Percentiles rank a stretch among this genome's conserved stretches.
These are phyloP conservation scores for Rhodotorula graminis DNA, from an alignment of 768 basidiomycete genomes.

Conservation along the genomic window DNA sequence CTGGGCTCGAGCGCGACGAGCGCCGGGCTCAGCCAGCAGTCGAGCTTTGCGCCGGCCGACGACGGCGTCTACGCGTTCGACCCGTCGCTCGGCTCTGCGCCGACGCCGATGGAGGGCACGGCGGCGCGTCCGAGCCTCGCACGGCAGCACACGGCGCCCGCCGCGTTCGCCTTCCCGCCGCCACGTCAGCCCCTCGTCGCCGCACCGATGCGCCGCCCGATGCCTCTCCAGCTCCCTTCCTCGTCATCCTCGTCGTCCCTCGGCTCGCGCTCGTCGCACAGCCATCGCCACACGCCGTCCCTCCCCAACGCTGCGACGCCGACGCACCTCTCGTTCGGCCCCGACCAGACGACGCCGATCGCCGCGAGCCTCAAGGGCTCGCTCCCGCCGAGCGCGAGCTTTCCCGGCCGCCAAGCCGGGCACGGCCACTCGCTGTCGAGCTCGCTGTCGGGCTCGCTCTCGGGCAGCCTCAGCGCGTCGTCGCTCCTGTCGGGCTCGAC, in stretches of 20 bases:
- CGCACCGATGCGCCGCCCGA: neutral
- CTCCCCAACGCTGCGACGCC: neutral
- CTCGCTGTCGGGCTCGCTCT: no score
- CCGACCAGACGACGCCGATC: neutral
- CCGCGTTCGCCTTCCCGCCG: neutral
- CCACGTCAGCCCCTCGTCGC: neutral
- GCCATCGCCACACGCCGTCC: conserved; percentile 16
- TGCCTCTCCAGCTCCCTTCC: neutral
- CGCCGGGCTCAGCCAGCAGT: neutral
- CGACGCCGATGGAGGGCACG: neutral
- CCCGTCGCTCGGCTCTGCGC: neutral
- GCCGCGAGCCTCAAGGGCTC: neutral
- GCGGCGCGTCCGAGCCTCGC: neutral
- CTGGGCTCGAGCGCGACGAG: neutral
- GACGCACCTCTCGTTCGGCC: neutral
- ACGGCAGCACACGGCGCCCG: conserved; percentile 13
- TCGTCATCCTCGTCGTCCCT: neutral
- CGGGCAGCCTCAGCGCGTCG: neutral
- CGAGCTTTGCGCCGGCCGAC: neutral
- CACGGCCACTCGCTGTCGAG: neutral
- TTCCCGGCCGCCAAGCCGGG: neutral
- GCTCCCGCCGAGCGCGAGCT: neutral
- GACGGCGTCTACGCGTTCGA: neutral
- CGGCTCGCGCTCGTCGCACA: neutral
- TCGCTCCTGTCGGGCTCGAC: no score